Percentiles rank a stretch among this genome's conserved stretches.
phyloP scores from a whole-genome alignment of 371 early-diverging fungal species.

The Cladochytrium tenue region DNA sequence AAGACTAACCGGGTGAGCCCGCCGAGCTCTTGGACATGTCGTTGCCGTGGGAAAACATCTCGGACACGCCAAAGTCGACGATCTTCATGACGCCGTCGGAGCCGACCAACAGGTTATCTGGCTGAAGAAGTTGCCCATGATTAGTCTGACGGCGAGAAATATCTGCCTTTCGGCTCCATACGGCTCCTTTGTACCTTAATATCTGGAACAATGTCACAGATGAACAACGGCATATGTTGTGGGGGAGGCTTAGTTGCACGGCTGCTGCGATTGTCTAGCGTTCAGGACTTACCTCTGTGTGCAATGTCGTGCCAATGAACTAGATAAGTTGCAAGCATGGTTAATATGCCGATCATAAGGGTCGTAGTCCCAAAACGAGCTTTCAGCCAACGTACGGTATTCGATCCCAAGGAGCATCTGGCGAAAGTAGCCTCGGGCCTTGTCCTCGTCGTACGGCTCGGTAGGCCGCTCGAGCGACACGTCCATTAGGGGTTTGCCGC shows the following conservation, averaged over 20 bases:
- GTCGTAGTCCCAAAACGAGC: not conserved
- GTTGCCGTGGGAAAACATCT: conserved; percentile 57
- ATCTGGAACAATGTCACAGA: too few species aligned
- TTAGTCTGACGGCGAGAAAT: not conserved
- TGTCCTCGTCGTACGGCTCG: conserved; percentile 57
- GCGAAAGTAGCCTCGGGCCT: conserved; percentile 67
- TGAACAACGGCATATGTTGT: too few species aligned
- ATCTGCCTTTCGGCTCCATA: too few species aligned
- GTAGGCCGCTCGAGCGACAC: conserved; percentile 57
- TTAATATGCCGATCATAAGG: not conserved
- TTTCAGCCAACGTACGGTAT: conserved; percentile 67
- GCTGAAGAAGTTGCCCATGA: conserved; percentile 39
- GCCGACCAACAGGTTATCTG: conserved; percentile 93
- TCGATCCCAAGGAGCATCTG: conserved; percentile 92
- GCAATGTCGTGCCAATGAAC: conserved; percentile 86
- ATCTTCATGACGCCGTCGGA: conserved; percentile 86
- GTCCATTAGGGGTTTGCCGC: conserved; percentile 71
- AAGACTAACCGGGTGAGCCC: conserved; percentile 70
- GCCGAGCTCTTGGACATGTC: conserved; percentile 71
- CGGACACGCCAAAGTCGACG: conserved; percentile 97
- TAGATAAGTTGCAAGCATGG: conserved; percentile 50
- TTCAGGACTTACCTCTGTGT: conserved; percentile 75
- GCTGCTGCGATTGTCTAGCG: too few species aligned
- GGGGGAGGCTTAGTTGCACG: too few species aligned
- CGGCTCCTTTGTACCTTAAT: not conserved